Conservation (phyloP, 768 basidiomycete genomes). For the Collybiopsis confluens region DNA sequence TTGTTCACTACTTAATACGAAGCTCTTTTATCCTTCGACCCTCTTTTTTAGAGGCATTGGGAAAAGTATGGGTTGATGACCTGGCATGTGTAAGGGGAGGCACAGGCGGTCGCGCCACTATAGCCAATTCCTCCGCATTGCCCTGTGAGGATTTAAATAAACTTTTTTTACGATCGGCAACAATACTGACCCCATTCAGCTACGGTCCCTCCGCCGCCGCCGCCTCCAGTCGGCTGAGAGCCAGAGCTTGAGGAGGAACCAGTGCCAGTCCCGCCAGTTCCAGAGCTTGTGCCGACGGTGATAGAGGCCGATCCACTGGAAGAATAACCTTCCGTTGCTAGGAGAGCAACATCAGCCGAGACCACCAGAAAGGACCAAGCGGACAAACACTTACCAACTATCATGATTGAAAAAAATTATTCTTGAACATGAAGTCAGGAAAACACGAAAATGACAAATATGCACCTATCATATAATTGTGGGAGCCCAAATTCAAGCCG, state of each 20-base stretch:
- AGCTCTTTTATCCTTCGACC: too few relatives aligned
- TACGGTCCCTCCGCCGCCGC: background rate
- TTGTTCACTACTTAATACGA: too few relatives aligned
- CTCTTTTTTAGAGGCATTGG: slow-evolving; percentile 6
- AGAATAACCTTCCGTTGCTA: background rate
- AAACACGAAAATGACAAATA: too few relatives aligned
- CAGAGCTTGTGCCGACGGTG: background rate
- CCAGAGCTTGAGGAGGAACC: background rate
- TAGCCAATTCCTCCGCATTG: slow-evolving; percentile 13
- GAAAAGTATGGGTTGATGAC: slow-evolving; percentile 10
- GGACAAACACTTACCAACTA: too few relatives aligned
- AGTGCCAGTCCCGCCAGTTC: background rate
- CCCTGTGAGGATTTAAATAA: background rate
- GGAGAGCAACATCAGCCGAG: too few relatives aligned
- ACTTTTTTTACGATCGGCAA: too few relatives aligned
- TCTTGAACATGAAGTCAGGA: too few relatives aligned
- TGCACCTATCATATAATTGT: slow-evolving; percentile 43
- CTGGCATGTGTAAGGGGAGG: slow-evolving; percentile 12
- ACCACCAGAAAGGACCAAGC: too few relatives aligned
- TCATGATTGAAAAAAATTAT: too few relatives aligned
- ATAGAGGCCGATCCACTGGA: background rate
- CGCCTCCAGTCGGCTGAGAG: background rate
- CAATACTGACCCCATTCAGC: background rate
- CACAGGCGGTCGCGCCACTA: slow-evolving; percentile 14
- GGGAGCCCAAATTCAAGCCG: slow-evolving; percentile 36